A percentile compares a stretch with the other conserved stretches of the same genome.
These are phyloP conservation scores for Panicum virgatum DNA, from an alignment of 202 grass and related monocot species.

Conservation along the genomic window DNA sequence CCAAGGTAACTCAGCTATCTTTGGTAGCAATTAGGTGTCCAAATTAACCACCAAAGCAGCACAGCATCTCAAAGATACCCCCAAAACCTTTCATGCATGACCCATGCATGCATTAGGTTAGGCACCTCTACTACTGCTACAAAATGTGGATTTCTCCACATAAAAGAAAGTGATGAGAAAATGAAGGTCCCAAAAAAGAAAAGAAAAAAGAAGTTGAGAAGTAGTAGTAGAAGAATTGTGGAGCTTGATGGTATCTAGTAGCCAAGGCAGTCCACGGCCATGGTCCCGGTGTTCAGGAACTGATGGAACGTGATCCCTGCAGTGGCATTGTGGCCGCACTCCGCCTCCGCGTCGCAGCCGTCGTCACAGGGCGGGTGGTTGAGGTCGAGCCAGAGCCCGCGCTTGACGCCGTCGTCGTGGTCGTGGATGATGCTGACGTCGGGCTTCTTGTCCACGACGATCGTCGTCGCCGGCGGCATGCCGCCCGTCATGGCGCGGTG, in stretches of 20 bases:
- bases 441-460: slow-evolving; percentile 33
- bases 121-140: slow-evolving; percentile 35
- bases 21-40: background rate
- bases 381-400: slow-evolving; percentile 56
- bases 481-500: slow-evolving; percentile 42
- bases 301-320: slow-evolving; percentile 51
- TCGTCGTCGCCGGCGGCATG: slow-evolving; percentile 13
- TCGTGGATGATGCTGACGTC: background rate
- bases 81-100: slow-evolving; percentile 19
- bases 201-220: slow-evolving; percentile 7
- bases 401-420: slow-evolving; percentile 10
- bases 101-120: slow-evolving; percentile 15
- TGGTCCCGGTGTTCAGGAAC: slow-evolving; percentile 46
- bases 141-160: slow-evolving; percentile 47
- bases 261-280: slow-evolving; percentile 50
- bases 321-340: slow-evolving; percentile 26
- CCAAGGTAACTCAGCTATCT: slow-evolving; percentile 35
- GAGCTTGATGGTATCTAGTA: slow-evolving; percentile 23
- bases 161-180: background rate
- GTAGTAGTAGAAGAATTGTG: background rate
- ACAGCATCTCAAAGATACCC: slow-evolving; percentile 33
- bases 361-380: slow-evolving; percentile 60
- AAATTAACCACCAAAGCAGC: slow-evolving; percentile 36
- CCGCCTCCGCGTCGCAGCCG: background rate
- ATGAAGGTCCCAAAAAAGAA: background rate